Percentiles rank a stretch among this genome's conserved stretches.
Evolutionary conservation across 768 basidiomycete genomes (phyloP).

Genomic region (Porphyrellus cyaneotinctus): DNA sequence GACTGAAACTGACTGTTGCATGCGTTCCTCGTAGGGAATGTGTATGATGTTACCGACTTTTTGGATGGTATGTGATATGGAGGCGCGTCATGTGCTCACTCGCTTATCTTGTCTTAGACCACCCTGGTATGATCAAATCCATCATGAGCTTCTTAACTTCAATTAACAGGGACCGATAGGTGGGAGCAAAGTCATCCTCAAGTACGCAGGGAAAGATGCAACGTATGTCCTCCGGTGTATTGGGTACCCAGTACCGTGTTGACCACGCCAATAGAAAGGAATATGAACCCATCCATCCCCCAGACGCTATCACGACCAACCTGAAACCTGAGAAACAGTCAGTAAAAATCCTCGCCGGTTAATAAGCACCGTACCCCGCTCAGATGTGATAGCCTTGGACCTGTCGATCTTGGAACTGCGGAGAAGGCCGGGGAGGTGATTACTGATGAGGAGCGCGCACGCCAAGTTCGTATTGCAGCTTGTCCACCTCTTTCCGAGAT

Average conservation of each 20-base stretch:
- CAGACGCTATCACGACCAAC: conserved; percentile 70
- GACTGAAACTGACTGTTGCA: neutral
- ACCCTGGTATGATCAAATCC: conserved; percentile 49
- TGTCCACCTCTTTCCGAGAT: conserved; percentile 76
- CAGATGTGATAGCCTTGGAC: conserved; percentile 52
- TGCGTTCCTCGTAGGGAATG: conserved; percentile 46
- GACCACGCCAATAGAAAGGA: conserved; percentile 46
- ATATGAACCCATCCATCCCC: conserved; percentile 90
- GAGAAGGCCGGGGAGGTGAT: conserved; percentile 58
- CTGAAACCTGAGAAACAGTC: conserved; percentile 84
- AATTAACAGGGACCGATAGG: conserved; percentile 37
- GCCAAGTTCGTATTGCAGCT: conserved; percentile 55
- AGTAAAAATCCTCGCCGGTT: conserved; percentile 13
- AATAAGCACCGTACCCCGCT: neutral
- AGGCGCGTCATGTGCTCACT: neutral
- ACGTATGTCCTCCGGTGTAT: conserved; percentile 48
- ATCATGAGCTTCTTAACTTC: neutral
- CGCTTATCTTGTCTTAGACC: conserved; percentile 38
- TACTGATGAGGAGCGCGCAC: conserved; percentile 67
- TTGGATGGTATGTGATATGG: conserved; percentile 49
- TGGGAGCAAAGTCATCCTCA: conserved; percentile 79
- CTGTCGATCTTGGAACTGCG: conserved; percentile 65
- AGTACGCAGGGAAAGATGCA: conserved; percentile 87
- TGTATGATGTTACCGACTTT: conserved; percentile 78
- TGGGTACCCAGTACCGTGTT: neutral